These are phyloP conservation scores for Lecanosticta acicola DNA, from an alignment of 2,329 filamentous ascomycete species.

Conservation along the genomic window DNA sequence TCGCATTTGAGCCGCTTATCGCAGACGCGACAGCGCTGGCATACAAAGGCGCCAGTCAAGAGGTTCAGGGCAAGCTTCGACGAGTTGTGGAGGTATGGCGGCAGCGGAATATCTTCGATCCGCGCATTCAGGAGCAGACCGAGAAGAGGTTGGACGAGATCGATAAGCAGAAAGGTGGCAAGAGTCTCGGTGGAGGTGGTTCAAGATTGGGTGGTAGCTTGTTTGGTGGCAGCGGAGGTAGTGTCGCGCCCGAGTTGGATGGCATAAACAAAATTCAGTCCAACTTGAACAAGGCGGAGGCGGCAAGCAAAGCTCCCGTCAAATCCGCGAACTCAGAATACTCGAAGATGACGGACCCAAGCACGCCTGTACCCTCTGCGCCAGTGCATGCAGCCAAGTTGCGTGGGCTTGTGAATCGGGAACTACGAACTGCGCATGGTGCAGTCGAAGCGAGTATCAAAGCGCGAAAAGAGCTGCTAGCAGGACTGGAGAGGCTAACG, in stretches of 20 bases:
- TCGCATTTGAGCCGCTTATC: constrained; percentile 85
- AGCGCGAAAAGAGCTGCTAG: constrained; percentile 70
- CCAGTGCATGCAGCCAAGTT: constrained; percentile 89
- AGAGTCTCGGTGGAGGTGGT: constrained; percentile 19
- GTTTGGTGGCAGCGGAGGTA: constrained; percentile 55
- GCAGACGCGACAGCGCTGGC: constrained; percentile 85
- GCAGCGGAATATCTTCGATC: constrained; percentile 76
- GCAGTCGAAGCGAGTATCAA: constrained; percentile 87
- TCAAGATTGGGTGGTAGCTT: constrained; percentile 59
- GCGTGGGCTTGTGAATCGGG: constrained; percentile 74
- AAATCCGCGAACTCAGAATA: constrained; percentile 75
- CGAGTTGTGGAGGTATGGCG: constrained; percentile 94
- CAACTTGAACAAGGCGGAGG: constrained; percentile 64
- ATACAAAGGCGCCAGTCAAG: constrained; percentile 80
- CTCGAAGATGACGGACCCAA: constrained; percentile 71
- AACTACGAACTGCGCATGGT: constrained; percentile 78
- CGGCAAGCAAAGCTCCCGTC: constrained; percentile 61
- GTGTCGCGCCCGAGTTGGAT: constrained; percentile 69
- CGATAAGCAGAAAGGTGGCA: constrained; percentile 42
- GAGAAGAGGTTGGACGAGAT: constrained; percentile 68
- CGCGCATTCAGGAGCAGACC: constrained; percentile 70
- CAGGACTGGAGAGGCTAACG: constrained; percentile 75
- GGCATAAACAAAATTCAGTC: constrained; percentile 70
- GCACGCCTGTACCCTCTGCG: constrained; percentile 64
- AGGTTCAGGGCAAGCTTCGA: constrained; percentile 80